Evolutionary conservation across 2,329 filamentous ascomycete species (phyloP).

Genomic region (Cercospora sp.): DNA sequence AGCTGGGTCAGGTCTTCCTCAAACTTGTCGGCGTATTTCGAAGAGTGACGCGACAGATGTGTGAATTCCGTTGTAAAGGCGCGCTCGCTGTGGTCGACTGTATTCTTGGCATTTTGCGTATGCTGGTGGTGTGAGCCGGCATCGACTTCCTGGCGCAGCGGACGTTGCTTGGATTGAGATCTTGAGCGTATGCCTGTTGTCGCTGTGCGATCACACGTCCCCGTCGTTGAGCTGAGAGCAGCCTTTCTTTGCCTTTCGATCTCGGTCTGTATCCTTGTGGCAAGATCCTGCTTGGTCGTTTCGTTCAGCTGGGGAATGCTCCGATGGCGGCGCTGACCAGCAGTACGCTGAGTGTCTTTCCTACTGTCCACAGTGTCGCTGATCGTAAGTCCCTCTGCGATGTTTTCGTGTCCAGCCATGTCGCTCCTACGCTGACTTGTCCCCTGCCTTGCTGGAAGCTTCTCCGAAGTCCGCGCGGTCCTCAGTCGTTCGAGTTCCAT

Average conservation of each 20-base stretch:
- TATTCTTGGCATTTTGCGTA: neutral
- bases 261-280: conserved; percentile 34
- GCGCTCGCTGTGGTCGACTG: neutral
- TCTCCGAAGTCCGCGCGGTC: neutral
- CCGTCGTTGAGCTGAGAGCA: neutral
- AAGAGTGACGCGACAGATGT: conserved; percentile 18
- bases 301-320: conserved; percentile 22
- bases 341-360: neutral
- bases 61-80: neutral
- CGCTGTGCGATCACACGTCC: neutral
- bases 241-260: conserved; percentile 29
- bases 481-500: conserved; percentile 40
- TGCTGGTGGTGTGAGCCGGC: neutral
- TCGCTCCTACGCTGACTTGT: neutral
- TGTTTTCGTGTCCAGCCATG: conserved; percentile 4
- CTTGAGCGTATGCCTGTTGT: conserved; percentile 8
- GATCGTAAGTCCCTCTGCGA: conserved; percentile 14
- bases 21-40: conserved; percentile 11
- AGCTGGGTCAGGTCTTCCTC: conserved; percentile 52
- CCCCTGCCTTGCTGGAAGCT: neutral
- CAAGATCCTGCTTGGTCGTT: conserved; percentile 23
- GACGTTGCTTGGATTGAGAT: conserved; percentile 19
- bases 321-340: neutral
- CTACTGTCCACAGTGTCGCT: neutral
- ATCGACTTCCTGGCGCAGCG: conserved; percentile 6